Percentiles rank a stretch among this genome's conserved stretches.
phyloP scores from a whole-genome alignment of 2,329 filamentous ascomycete genomes.

The Domatiomyces globalis region DNA sequence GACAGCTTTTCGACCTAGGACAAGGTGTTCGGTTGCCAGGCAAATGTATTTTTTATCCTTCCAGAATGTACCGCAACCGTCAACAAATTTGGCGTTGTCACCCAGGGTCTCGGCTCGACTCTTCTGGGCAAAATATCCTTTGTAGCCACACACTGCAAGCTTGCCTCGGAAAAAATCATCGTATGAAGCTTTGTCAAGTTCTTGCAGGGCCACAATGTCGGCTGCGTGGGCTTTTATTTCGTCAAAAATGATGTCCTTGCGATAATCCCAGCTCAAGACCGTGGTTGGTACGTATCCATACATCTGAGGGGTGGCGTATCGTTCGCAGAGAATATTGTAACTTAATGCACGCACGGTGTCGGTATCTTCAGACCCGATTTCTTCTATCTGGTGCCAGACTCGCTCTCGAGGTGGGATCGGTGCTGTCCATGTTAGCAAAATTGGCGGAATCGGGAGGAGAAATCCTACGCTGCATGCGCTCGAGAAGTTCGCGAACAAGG shows the following conservation, averaged over 20 bases:
- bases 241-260: slow-evolving; percentile 65
- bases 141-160: slow-evolving; percentile 76
- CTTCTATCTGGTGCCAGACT: slow-evolving; percentile 61
- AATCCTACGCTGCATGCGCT: slow-evolving; percentile 66
- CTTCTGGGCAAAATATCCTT: slow-evolving; percentile 85
- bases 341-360: slow-evolving; percentile 73
- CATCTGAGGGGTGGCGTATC: slow-evolving; percentile 68
- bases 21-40: slow-evolving; percentile 85
- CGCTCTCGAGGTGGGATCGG: slow-evolving; percentile 64
- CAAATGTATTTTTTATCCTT: slow-evolving; percentile 89
- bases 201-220: slow-evolving; percentile 85
- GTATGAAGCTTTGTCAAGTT: slow-evolving; percentile 84
- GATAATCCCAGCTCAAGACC: slow-evolving; percentile 75
- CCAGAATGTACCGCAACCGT: slow-evolving; percentile 94
- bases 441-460: background rate
- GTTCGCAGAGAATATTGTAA: slow-evolving; percentile 93
- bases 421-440: slow-evolving; percentile 36
- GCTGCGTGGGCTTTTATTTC: slow-evolving; percentile 68
- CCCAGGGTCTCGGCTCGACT: slow-evolving; percentile 81
- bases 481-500: slow-evolving; percentile 67
- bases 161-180: slow-evolving; percentile 82
- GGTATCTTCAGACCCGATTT: slow-evolving; percentile 37
- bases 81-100: slow-evolving; percentile 76
- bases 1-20: slow-evolving; percentile 83
- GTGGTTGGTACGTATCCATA: slow-evolving; percentile 83